A percentile compares a stretch with the other conserved stretches of the same genome.
phyloP scores from a whole-genome alignment of 2,329 filamentous ascomycete genomes.

The Trichophyton equinum region DNA sequence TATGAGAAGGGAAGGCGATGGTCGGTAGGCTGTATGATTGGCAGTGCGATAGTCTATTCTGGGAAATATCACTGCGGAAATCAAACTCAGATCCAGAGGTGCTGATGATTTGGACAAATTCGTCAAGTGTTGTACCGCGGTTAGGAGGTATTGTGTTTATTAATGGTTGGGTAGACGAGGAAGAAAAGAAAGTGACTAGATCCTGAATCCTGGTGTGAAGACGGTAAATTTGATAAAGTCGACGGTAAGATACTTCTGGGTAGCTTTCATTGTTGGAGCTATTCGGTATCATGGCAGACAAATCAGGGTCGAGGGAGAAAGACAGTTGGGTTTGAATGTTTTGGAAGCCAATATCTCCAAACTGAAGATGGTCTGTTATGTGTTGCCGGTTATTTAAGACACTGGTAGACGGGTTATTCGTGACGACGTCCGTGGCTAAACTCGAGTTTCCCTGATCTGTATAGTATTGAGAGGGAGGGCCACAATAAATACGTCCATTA shows the following conservation, averaged over 20 bases:
- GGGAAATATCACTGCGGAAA: not conserved
- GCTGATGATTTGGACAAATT: not conserved
- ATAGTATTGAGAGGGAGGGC: too few species aligned
- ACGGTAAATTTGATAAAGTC: not conserved
- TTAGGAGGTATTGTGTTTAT: not conserved
- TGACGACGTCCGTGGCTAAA: not conserved
- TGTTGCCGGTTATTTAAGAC: not conserved
- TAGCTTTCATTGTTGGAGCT: not conserved
- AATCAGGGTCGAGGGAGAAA: not conserved
- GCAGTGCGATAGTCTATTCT: not conserved
- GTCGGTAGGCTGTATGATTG: too few species aligned
- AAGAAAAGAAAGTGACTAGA: not conserved
- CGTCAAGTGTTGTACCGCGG: not conserved
- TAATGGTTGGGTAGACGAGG: not conserved
- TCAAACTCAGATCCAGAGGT: not conserved
- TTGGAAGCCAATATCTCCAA: not conserved
- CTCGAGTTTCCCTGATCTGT: not conserved
- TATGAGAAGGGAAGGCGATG: not conserved
- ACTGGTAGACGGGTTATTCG: not conserved
- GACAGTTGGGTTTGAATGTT: not conserved
- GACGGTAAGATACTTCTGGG: not conserved
- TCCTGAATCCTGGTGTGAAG: not conserved
- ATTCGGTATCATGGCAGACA: not conserved
- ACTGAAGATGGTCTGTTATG: not conserved
- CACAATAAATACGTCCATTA: not conserved